Base-by-base conservation (phyloP, 2,329 filamentous ascomycete genomes). In the Penicillium sp. region DNA sequence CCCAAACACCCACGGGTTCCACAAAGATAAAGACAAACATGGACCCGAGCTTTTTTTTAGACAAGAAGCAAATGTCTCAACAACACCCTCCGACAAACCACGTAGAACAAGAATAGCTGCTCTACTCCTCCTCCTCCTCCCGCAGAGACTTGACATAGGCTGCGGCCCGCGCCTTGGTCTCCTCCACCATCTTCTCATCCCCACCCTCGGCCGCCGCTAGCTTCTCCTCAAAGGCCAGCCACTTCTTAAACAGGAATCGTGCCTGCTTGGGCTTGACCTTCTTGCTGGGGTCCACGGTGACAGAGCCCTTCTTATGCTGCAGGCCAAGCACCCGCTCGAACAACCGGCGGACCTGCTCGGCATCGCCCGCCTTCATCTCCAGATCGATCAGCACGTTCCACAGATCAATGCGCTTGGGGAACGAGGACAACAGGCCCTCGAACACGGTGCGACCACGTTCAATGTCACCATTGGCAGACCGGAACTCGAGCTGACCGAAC, bases 371-470 rank as follows among this genome's bases (percentile, higher is more conserved):
- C 67, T 80, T 83, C 56, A 88, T 83, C 79, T 99, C 95, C 56
- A 97, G 83, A 72, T 96, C 92, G 1, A 97, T 79, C 65, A 96
- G 87, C 76, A 96, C 89, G 75, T 92, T 95, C 94, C 94, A 98
- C 53, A 98, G 81, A 73, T 97, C 92, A 60, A 92, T 87, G 74
- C 92, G 91, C 81, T 96, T 96, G 47, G 92, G 91, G 80, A 89
- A 96, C 4, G 89, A 89, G 37, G 87, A 85, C 7, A 99, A 82
- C 9, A 99, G 82, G 40, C 89, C 90, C 76, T 97, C 94, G 69
- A 98, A 98, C 71, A 98, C 89, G 27, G 96, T 99, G 18, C 96
- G 89, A 10, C 95, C 95, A 59, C 91, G 90, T 78, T 99, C 96
- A 2, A 92, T 82, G 68, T 96, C 91, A 55, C 93, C 93, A 69